A percentile compares a stretch with the other conserved stretches of the same genome.
Conservation (phyloP, 2,329 filamentous ascomycete genomes). For the Aspergillus latus region DNA sequence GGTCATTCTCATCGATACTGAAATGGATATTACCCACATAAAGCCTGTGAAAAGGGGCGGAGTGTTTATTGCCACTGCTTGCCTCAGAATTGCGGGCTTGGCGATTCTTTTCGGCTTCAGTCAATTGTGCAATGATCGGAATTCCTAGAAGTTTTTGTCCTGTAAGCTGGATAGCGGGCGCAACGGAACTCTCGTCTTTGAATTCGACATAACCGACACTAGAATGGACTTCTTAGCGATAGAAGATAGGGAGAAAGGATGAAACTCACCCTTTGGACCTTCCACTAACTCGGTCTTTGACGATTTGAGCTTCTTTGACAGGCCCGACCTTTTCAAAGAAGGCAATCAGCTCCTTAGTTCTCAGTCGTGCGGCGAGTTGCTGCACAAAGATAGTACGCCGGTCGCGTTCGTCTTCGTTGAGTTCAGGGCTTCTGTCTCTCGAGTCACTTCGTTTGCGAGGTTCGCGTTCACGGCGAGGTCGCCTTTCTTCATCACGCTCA, state of each 20-base stretch:
- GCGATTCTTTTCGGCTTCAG: constrained; percentile 98
- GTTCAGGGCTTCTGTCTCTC: constrained; percentile 59
- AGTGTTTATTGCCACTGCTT: constrained; percentile 68
- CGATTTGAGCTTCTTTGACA: constrained; percentile 96
- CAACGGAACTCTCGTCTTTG: constrained; percentile 90
- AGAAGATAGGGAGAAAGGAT: neutral
- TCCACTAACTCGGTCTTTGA: constrained; percentile 94
- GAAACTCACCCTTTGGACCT: constrained; percentile 87
- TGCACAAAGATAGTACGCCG: constrained; percentile 97
- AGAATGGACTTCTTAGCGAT: constrained; percentile 7
- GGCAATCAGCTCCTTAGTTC: constrained; percentile 85
- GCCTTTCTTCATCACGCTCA: constrained; percentile 49
- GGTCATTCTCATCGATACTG: constrained; percentile 93
- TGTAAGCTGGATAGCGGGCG: constrained; percentile 93
- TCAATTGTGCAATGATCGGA: constrained; percentile 96
- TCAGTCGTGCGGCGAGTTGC: constrained; percentile 89
- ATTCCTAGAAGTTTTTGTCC: constrained; percentile 98
- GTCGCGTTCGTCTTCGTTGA: constrained; percentile 94
- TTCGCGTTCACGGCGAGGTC: constrained; percentile 54
- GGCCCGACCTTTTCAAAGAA: constrained; percentile 96
- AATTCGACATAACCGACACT: constrained; percentile 99
- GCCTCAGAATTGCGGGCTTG: constrained; percentile 81
- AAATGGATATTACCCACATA: constrained; percentile 99
- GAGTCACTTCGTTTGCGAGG: constrained; percentile 46
- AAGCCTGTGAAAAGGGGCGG: constrained; percentile 92